These are phyloP conservation scores for Fraxinus baroniana DNA, from an alignment of 305 asterid species.

Conservation along the genomic window DNA sequence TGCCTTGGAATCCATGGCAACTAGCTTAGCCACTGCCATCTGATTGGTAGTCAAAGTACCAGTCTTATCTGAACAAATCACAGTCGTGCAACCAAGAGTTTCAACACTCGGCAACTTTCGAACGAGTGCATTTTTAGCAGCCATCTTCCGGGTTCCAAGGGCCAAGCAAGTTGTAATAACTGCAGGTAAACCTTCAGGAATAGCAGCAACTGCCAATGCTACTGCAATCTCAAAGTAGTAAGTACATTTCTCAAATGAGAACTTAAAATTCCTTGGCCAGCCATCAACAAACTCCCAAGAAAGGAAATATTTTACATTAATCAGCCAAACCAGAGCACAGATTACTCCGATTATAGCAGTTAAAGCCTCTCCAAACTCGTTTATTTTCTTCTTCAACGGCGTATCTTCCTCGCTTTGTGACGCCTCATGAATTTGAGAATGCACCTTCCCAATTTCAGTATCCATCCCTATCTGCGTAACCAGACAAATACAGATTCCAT, in stretches of 20 bases:
- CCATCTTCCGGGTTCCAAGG: constrained; percentile 98
- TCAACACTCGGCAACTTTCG: constrained; percentile 98
- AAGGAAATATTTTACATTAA: constrained; percentile 90
- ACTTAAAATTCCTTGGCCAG: constrained; percentile 89
- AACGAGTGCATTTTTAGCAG: constrained; percentile 97
- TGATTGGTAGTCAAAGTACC: constrained; percentile 96
- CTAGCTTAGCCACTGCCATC: constrained; percentile 90
- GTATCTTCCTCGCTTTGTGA: constrained; percentile 89
- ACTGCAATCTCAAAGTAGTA: constrained; percentile 98
- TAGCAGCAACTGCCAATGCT: constrained; percentile 96
- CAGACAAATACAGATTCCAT: constrained; percentile 83
- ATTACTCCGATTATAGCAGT: constrained; percentile 83
- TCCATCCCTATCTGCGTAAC: constrained; percentile 88
- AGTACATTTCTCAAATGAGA: constrained; percentile 98
- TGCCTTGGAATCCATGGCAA: constrained; percentile 64
- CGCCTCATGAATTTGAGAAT: constrained; percentile 92
- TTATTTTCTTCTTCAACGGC: constrained; percentile 94
- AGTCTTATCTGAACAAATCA: constrained; percentile 94
- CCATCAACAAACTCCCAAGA: constrained; percentile 92
- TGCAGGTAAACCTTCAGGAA: constrained; percentile 90
- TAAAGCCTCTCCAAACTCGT: constrained; percentile 91
- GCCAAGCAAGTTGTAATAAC: constrained; percentile 98
- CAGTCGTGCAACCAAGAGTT: constrained; percentile 98
- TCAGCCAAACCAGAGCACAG: constrained; percentile 88
- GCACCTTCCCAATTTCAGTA: constrained; percentile 93